Evolutionary conservation across 331 rosid genomes (phyloP).

Genomic region (Erythrophleum ivorense): DNA sequence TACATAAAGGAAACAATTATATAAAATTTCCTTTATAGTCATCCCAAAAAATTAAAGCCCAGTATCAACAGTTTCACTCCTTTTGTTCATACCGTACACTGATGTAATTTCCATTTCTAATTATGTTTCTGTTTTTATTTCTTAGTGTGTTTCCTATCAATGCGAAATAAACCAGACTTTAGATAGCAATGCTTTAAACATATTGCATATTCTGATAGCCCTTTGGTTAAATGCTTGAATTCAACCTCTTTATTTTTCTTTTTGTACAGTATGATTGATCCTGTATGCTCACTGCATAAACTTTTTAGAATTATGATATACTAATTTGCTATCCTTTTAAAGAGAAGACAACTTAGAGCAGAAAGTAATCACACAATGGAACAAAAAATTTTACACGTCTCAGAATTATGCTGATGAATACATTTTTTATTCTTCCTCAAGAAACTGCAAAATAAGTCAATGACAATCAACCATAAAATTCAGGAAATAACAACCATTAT

Average conservation of each 20-base stretch:
- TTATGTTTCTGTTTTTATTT: not conserved
- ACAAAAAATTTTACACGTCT: not conserved
- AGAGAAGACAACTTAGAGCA: not conserved
- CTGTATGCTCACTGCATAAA: not conserved
- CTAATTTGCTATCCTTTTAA: conserved; percentile 3
- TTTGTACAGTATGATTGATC: not conserved
- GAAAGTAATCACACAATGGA: conserved; percentile 8
- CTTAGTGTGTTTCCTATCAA: not conserved
- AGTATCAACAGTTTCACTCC: not conserved
- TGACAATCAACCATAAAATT: not conserved
- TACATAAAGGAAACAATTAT: not conserved
- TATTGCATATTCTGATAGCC: not conserved
- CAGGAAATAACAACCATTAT: not conserved
- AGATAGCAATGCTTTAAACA: not conserved
- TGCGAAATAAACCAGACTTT: not conserved
- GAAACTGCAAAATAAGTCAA: conserved; percentile 1
- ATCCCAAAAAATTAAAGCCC: not conserved
- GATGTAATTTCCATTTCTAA: conserved; percentile 15
- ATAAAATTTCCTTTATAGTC: conserved; percentile 1
- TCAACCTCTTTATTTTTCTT: not conserved
- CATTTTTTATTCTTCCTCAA: not conserved
- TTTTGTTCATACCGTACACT: conserved; percentile 13
- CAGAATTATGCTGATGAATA: not conserved
- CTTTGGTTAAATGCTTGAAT: not conserved
- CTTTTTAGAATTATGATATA: not conserved